Percentiles rank a stretch among this genome's conserved stretches.
Evolutionary conservation across 371 early-diverging fungal genomes (phyloP).

Genomic region (Mucor piriformis): DNA sequence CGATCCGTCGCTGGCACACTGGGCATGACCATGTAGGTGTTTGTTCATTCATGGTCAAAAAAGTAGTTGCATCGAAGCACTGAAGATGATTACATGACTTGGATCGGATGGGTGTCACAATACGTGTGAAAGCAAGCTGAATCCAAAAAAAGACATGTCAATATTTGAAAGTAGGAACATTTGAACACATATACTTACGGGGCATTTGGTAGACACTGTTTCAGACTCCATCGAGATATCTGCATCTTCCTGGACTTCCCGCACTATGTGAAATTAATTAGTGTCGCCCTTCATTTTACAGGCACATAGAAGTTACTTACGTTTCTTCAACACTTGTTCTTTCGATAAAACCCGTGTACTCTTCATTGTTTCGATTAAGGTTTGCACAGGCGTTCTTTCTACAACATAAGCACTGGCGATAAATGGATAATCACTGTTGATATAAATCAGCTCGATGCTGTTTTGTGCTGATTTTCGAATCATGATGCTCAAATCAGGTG

Average conservation of each 20-base stretch:
- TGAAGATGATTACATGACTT: constrained; percentile 68
- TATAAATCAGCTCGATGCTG: constrained; percentile 60
- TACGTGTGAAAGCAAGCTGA: constrained; percentile 67
- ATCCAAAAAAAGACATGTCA: constrained; percentile 11
- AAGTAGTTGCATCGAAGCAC: constrained; percentile 75
- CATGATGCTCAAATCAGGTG: constrained; percentile 59
- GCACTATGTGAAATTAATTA: constrained; percentile 13
- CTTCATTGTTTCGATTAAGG: constrained; percentile 47
- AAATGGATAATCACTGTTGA: constrained; percentile 54
- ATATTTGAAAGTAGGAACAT: too few species aligned
- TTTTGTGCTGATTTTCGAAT: constrained; percentile 38
- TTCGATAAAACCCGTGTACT: constrained; percentile 43
- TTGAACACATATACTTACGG: constrained; percentile 45
- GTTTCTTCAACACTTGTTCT: constrained; percentile 45
- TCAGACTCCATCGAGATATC: constrained; percentile 59
- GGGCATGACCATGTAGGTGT: constrained; percentile 79
- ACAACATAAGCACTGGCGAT: constrained; percentile 51
- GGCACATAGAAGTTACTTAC: constrained; percentile 33
- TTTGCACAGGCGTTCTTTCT: constrained; percentile 42
- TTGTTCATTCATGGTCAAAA: constrained; percentile 71
- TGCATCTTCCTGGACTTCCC: constrained; percentile 46
- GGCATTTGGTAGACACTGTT: constrained; percentile 60
- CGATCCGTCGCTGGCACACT: constrained; percentile 62
- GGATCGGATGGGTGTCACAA: constrained; percentile 65
- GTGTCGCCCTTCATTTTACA: too few species aligned